These are phyloP conservation scores for Cotoneaster glaucophyllus DNA, from an alignment of 306 rosid genomes.

Conservation along the genomic window DNA sequence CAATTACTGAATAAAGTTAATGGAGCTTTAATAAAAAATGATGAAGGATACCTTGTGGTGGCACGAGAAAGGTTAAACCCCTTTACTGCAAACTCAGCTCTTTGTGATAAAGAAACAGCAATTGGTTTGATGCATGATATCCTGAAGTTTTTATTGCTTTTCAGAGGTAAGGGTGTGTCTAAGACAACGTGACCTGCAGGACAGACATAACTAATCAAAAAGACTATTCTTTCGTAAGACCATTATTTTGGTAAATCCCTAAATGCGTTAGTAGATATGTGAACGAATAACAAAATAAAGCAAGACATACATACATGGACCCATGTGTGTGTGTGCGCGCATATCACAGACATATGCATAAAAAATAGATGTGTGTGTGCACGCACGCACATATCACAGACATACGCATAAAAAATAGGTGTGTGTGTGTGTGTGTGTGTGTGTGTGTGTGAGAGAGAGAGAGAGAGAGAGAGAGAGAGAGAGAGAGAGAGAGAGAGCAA, in stretches of 20 bases:
- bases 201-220: not conserved
- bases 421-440: too few species aligned
- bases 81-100: constrained; percentile 56
- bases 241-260: not conserved
- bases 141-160: constrained; percentile 40
- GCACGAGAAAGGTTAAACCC: constrained; percentile 56
- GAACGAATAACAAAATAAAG: not conserved
- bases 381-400: too few species aligned
- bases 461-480: not conserved
- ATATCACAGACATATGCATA: not conserved
- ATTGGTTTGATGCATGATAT: constrained; percentile 70
- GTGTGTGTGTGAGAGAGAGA: too few species aligned
- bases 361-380: too few species aligned
- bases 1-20: not conserved
- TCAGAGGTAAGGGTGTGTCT: constrained; percentile 60
- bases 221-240: not conserved
- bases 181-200: constrained; percentile 70
- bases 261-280: not conserved
- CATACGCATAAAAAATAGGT: too few species aligned
- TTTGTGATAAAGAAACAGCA: constrained; percentile 58
- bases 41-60: constrained; percentile 47
- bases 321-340: not conserved
- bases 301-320: not conserved
- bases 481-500: constrained; percentile 17
- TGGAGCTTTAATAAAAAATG: not conserved